Conservation (phyloP, 371 early-diverging fungal genomes). For the Mucor mucedo region DNA sequence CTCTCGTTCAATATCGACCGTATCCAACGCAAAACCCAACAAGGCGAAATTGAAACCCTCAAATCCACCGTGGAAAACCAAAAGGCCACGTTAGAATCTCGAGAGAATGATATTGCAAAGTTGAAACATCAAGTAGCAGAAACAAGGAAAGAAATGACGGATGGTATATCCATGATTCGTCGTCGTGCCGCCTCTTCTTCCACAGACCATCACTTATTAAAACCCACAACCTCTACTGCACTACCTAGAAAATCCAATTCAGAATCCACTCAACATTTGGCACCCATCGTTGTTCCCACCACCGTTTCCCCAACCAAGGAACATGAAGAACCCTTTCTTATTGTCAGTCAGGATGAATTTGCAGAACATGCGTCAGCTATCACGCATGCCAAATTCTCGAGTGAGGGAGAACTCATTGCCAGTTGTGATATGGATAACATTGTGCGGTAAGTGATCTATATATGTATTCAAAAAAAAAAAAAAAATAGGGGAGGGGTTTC, state of each 20-base stretch:
- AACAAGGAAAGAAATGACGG: constrained; percentile 54
- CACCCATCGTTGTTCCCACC: not conserved
- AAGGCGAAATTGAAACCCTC: constrained; percentile 60
- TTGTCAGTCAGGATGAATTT: constrained; percentile 61
- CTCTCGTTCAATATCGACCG: constrained; percentile 66
- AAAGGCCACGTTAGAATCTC: constrained; percentile 54
- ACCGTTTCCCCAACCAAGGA: not conserved
- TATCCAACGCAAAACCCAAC: constrained; percentile 60
- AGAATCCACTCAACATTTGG: constrained; percentile 12
- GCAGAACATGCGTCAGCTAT: constrained; percentile 69
- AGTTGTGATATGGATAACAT: constrained; percentile 74
- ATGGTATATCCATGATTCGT: constrained; percentile 51
- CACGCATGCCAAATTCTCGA: constrained; percentile 64
- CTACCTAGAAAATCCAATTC: constrained; percentile 15
- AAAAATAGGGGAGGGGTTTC: not conserved
- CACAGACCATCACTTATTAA: constrained; percentile 29
- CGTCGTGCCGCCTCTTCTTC: constrained; percentile 51
- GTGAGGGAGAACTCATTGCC: constrained; percentile 62
- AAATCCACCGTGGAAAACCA: constrained; percentile 57
- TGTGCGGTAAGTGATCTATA: constrained; percentile 43
- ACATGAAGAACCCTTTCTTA: constrained; percentile 50
- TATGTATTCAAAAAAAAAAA: not conserved
- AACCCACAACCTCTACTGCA: constrained; percentile 1
- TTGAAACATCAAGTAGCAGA: constrained; percentile 48
- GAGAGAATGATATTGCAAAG: constrained; percentile 59